phyloP scores from a whole-genome alignment of 768 basidiomycete species.

The Lyophyllum decastes region DNA sequence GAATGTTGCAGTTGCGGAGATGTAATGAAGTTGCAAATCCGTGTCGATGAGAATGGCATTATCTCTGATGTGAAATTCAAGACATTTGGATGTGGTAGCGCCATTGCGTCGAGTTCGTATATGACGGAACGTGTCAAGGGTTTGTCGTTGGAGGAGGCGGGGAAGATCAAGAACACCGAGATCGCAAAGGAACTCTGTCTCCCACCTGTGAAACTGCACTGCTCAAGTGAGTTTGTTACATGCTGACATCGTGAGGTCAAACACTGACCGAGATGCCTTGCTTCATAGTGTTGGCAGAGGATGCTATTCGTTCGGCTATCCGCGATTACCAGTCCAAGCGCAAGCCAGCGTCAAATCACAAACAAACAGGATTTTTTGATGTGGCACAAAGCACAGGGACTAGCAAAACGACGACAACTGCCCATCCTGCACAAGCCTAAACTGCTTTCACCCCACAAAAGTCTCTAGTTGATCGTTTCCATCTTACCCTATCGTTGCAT shows the following conservation, averaged over 20 bases:
- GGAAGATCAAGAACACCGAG: slow-evolving; percentile 97
- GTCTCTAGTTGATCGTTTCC: background rate
- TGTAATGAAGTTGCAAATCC: slow-evolving; percentile 99
- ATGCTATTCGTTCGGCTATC: slow-evolving; percentile 98
- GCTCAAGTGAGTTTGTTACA: slow-evolving; percentile 71
- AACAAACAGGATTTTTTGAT: slow-evolving; percentile 68
- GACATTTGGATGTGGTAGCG: slow-evolving; percentile 98
- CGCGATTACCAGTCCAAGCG: slow-evolving; percentile 93
- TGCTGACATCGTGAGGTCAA: slow-evolving; percentile 5
- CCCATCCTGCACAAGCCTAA: slow-evolving; percentile 43
- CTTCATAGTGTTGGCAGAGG: slow-evolving; percentile 86
- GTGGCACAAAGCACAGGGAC: slow-evolving; percentile 59
- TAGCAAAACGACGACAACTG: slow-evolving; percentile 55
- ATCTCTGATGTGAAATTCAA: slow-evolving; percentile 99
- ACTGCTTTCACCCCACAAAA: background rate
- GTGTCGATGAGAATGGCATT: slow-evolving; percentile 91
- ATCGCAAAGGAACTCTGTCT: slow-evolving; percentile 96
- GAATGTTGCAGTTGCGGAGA: slow-evolving; percentile 75
- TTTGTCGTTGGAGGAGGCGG: slow-evolving; percentile 89
- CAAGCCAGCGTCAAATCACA: slow-evolving; percentile 45
- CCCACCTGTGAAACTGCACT: slow-evolving; percentile 95
- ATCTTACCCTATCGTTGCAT: slow-evolving; percentile 8
- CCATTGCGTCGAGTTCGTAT: slow-evolving; percentile 96
- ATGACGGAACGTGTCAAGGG: slow-evolving; percentile 99
- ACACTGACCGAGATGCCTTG: slow-evolving; percentile 9